Evolutionary conservation across 768 basidiomycete genomes (phyloP), one percentile per base, ranked within the genome.

Genomic region (Kwoniella mangroviensis): DNA sequence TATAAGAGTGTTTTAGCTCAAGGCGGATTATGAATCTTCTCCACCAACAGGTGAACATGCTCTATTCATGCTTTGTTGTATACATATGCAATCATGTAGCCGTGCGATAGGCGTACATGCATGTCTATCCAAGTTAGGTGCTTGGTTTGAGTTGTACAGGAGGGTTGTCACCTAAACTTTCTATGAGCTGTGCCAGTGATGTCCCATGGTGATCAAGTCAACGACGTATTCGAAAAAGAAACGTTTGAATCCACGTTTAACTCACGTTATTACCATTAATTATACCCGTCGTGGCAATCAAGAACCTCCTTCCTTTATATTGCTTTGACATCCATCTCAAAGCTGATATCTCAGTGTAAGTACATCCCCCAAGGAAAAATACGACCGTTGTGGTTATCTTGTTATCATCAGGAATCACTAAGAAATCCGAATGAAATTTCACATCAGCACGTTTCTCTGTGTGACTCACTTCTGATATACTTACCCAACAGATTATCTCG

Each of bases 311-410:
- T 26, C 93, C 95, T 86, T 87, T 88, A 74, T 90, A 91, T 82
- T 94, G 93, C 75, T 90, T 88, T 66, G 89, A 87, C 78, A 96
- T 90, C 93, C 94, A 97, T 81, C 97, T 87, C 74, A 99, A 82
- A 6, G 96, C 96, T 45, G 97, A 90, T 69, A 98, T 94, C 85
- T 98, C 97, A 10, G 96, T 96, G 76, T 92, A 97, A 13, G 97
- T 99, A 82, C 94, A 94, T 4, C 96, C 97, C 28, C 97, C 97
- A 41, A 98, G 84, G 88, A 98, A 98, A 84, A 98, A 97, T 11
- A 99, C 92, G 19, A 96, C 88, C 2, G 94, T 96, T 5, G 91
- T 96, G 9, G 89, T 91, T 2, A 87, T 84, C 75, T 88, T 87
- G 70, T 90, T 91, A 60, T 85, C 86, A 11, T 26, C 26, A 1